Percentiles rank a stretch among this genome's conserved stretches.
These are phyloP conservation scores for Cornus suecica DNA, from an alignment of 148 eudicot species.

Conservation along the genomic window DNA sequence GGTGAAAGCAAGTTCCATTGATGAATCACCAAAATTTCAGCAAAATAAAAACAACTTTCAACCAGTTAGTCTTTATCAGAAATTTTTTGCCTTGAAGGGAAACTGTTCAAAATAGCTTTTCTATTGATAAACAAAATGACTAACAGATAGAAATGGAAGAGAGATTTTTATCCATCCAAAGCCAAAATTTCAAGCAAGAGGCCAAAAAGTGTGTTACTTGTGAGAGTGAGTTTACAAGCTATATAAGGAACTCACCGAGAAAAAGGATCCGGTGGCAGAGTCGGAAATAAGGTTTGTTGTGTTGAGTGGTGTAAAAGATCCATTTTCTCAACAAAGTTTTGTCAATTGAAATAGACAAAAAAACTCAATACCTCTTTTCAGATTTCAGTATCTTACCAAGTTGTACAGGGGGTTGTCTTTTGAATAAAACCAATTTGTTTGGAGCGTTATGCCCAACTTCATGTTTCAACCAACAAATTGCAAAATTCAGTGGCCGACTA, in stretches of 20 bases:
- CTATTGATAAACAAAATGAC: neutral
- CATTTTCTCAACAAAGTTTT: too few relatives aligned
- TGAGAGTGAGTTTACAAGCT: neutral
- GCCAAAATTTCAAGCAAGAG: neutral
- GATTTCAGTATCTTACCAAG: neutral
- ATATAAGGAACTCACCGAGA: neutral
- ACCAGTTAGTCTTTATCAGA: too few relatives aligned
- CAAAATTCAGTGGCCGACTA: neutral
- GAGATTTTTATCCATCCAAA: neutral
- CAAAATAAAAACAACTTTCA: neutral
- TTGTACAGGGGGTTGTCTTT: neutral
- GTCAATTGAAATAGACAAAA: neutral
- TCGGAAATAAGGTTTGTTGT: neutral
- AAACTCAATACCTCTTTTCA: neutral
- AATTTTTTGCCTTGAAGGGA: too few relatives aligned
- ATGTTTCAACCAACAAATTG: neutral
- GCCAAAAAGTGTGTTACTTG: neutral
- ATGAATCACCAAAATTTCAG: neutral
- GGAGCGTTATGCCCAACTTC: neutral
- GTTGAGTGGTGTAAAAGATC: neutral
- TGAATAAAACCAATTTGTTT: neutral
- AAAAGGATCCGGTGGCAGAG: neutral
- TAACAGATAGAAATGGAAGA: neutral
- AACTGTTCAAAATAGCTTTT: neutral
- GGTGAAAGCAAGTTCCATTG: neutral